Evolutionary conservation across 2,329 filamentous ascomycete species (phyloP).

Genomic region (Diaporthe sp.): DNA sequence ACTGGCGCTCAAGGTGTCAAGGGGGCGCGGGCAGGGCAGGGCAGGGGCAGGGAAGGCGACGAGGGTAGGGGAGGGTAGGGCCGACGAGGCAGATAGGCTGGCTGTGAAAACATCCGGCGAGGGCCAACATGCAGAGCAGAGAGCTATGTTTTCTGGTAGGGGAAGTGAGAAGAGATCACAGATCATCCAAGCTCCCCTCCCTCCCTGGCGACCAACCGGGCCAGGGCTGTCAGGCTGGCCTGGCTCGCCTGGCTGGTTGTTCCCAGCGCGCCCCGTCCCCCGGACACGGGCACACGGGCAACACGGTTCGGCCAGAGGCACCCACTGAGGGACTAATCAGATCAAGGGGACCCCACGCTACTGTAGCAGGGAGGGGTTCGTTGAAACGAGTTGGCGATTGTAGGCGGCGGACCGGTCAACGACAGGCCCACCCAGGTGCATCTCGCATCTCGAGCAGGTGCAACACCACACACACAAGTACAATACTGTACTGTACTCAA

Average conservation of each 20-base stretch:
- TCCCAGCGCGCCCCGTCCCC: constrained; percentile 30
- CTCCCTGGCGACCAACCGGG: constrained; percentile 11
- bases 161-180: constrained; percentile 7
- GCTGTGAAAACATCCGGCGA: constrained; percentile 9
- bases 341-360: constrained; percentile 32
- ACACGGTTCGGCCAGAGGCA: constrained; percentile 35
- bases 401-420: constrained; percentile 31
- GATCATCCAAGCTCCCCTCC: constrained; percentile 20
- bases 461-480: constrained; percentile 23
- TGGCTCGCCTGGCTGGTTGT: constrained; percentile 8
- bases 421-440: constrained; percentile 30
- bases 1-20: constrained; percentile 1
- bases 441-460: constrained; percentile 22
- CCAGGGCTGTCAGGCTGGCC: constrained; percentile 21
- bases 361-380: constrained; percentile 30
- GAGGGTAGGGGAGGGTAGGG: background rate
- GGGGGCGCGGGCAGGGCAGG: constrained; percentile 6
- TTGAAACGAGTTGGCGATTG: constrained; percentile 27
- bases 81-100: constrained; percentile 6
- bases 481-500: background rate
- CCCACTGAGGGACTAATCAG: constrained; percentile 32
- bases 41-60: background rate
- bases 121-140: constrained; percentile 13
- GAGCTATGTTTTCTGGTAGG: background rate
- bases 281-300: constrained; percentile 31